Conservation (phyloP, 2,329 filamentous ascomycete species). For the Colletotrichum kahawae region DNA sequence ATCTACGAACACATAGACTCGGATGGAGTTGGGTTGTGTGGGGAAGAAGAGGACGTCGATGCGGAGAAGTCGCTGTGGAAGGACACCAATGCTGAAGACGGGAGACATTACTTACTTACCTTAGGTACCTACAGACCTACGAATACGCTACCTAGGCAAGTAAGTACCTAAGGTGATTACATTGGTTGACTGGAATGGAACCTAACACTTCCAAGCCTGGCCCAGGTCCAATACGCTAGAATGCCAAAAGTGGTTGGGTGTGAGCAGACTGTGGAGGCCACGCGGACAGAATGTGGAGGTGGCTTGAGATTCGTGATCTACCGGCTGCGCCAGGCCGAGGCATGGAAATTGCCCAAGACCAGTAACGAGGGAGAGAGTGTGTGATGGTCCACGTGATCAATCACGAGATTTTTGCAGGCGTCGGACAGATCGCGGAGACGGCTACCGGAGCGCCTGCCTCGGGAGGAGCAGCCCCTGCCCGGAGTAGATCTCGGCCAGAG, state of each 20-base stretch:
- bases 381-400: not conserved
- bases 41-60: constrained; percentile 10
- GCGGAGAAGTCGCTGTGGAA: constrained; percentile 3
- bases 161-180: no score
- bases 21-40: constrained; percentile 15
- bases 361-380: not conserved
- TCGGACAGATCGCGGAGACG: not conserved
- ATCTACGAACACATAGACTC: no score
- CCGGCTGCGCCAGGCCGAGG: not conserved
- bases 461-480: not conserved
- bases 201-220: no score
- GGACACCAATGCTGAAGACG: no score
- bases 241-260: not conserved
- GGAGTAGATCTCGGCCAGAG: constrained; percentile 1
- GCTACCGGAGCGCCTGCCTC: not conserved
- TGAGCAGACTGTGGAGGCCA: not conserved
- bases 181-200: no score
- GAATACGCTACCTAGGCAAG: no score
- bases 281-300: not conserved
- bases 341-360: not conserved
- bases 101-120: no score
- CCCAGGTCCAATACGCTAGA: not conserved
- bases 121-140: no score
- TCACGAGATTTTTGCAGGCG: not conserved
- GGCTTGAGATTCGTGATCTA: not conserved